Evolutionary conservation across 129 eudicot genomes (phyloP).

Genomic region (Saposhnikovia divaricata): DNA sequence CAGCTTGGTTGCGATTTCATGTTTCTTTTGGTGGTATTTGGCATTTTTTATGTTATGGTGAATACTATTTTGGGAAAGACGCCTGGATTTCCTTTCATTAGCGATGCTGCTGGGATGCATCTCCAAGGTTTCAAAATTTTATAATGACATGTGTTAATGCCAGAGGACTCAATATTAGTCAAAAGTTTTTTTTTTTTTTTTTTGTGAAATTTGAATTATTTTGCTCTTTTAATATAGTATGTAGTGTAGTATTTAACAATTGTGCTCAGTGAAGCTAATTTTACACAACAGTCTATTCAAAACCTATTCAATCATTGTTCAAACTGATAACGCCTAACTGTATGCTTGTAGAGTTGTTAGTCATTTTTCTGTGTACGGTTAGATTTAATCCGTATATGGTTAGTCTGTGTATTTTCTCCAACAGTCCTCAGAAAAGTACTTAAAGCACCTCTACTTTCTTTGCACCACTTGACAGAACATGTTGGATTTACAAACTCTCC

Average conservation of each 20-base stretch:
- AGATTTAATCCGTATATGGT: no score
- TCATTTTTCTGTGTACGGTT: no score
- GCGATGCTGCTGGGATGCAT: not conserved
- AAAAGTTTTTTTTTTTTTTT: not conserved
- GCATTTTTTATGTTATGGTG: conserved; percentile 50
- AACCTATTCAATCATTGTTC: no score
- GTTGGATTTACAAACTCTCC: no score
- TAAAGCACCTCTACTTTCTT: no score
- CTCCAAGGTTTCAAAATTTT: not conserved
- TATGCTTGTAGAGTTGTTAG: no score
- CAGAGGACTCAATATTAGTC: not conserved
- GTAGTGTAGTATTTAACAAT: not conserved
- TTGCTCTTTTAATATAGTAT: not conserved
- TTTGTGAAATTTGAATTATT: not conserved
- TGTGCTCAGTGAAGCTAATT: not conserved
- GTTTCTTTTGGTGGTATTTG: conserved; percentile 36
- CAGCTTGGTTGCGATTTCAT: conserved; percentile 36
- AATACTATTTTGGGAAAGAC: conserved; percentile 49
- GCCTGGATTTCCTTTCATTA: not conserved
- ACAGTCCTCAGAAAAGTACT: no score
- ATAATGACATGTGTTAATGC: no score
- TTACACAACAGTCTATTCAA: no score
- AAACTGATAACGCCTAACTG: no score
- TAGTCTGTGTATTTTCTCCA: no score
- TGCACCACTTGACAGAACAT: no score